Percentiles rank a stretch among this genome's conserved stretches.
Evolutionary conservation across 2,329 filamentous ascomycete species (phyloP).

Genomic region (Alternaria metachromatica): DNA sequence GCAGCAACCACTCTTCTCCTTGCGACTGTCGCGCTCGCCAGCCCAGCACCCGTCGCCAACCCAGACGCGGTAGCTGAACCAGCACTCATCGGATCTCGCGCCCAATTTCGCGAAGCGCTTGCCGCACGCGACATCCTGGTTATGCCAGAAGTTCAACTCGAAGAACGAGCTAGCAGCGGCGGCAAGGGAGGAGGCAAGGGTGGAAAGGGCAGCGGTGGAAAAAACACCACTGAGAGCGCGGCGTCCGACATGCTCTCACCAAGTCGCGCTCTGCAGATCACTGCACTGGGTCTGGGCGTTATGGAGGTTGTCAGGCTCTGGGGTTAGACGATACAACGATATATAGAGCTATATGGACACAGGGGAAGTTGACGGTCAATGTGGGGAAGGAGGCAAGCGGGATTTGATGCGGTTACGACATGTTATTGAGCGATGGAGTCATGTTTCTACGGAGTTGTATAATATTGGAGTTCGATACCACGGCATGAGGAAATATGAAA

Average conservation of each 20-base stretch:
- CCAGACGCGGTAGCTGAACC: conserved; percentile 16
- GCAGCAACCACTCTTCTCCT: conserved; percentile 30
- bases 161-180: conserved; percentile 16
- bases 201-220: conserved; percentile 3
- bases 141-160: conserved; percentile 23
- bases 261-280: conserved; percentile 31
- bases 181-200: conserved; percentile 8
- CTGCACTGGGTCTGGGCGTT: conserved; percentile 36
- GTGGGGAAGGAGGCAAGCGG: background rate
- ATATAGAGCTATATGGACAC: too few relatives aligned
- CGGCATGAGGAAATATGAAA: background rate
- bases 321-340: conserved; percentile 9
- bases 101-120: conserved; percentile 12
- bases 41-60: conserved; percentile 30
- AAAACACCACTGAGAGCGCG: conserved; percentile 20
- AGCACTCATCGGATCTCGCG: conserved; percentile 3
- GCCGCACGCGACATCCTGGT: conserved; percentile 16
- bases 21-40: conserved; percentile 35
- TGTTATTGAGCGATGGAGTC: background rate
- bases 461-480: background rate
- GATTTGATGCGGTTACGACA: background rate
- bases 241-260: conserved; percentile 26
- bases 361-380: too few relatives aligned
- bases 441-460: background rate
- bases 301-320: conserved; percentile 31